Base-by-base conservation (phyloP, 139 green algal species). In the Micractinium sp. region DNA sequence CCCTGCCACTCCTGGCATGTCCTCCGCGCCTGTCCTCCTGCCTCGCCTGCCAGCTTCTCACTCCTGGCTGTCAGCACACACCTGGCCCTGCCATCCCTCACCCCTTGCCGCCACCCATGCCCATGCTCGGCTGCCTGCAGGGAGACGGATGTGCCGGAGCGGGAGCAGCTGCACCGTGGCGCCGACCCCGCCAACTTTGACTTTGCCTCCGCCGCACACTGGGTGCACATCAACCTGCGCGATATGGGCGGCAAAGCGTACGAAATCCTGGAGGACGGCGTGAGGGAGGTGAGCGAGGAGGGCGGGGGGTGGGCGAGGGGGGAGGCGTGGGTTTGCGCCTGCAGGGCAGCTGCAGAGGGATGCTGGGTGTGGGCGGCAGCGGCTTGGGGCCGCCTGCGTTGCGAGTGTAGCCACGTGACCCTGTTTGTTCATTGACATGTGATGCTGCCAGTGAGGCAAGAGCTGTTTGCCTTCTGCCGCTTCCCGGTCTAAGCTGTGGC, bases 141-240 rank as follows among this genome's bases (percentile, higher is more conserved):
- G 38, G 66, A 73, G 31, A 90, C 85, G 33, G 97, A 99, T 85
- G 22, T 97, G 22, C 97, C 97, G 0, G 97, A 99, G 93, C 90
- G 97, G 25, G 87, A 97, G 87, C 97, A 99, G 93, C 89, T 97
- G 82, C 53, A 85, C n/a, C 56, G 82, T 23, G 89, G 85, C 2
- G 69, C 85, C 39, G 86, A 91, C 18, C 89, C 89, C 27, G n/a
- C 29, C 0, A 36, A 61, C 56, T 63, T 89, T 33, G 77, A 92
- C 41, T 86, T 89, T 69, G 67, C 88, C 5, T 76, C 84, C 36
- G 91, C 89, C 76, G 78, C 88, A 15, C 36, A 33, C 63, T 94
- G 92, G 92, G 87, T 95, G 20, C 47, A 56, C 47, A 56, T 56
- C 47, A 56, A 56, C 47, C 47, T 56, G 47, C 47, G 5, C 9